These are phyloP conservation scores for Platanus orientalis DNA, from an alignment of 164 flowering plant species.

Conservation along the genomic window DNA sequence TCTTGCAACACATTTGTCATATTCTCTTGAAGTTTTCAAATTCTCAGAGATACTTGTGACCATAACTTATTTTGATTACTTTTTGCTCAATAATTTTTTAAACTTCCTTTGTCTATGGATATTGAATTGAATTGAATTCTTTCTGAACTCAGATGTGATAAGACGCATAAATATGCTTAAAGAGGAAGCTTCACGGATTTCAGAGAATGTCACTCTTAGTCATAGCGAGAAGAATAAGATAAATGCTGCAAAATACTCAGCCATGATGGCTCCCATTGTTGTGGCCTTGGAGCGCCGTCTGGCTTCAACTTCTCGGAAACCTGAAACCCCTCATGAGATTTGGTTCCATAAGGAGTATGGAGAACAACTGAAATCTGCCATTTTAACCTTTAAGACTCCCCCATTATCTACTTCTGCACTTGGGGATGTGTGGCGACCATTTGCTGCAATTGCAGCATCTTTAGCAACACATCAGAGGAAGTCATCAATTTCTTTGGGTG, in stretches of 20 bases:
- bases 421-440: constrained; percentile 93
- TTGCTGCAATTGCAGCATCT: constrained; percentile 76
- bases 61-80: constrained; percentile 2
- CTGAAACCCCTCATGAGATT: constrained; percentile 91
- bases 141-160: constrained; percentile 62
- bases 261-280: constrained; percentile 96
- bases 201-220: constrained; percentile 80
- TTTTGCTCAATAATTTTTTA: not conserved
- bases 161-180: constrained; percentile 85
- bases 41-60: not conserved
- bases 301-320: constrained; percentile 79
- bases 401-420: constrained; percentile 70
- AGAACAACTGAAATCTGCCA: constrained; percentile 72
- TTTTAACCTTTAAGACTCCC: constrained; percentile 67
- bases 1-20: not conserved
- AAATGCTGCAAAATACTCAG: constrained; percentile 92
- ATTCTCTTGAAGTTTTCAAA: not conserved
- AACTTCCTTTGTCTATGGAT: not conserved
- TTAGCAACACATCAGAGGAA: constrained; percentile 83
- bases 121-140: constrained; percentile 9
- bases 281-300: constrained; percentile 96
- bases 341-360: constrained; percentile 81
- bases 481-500: constrained; percentile 64
- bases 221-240: constrained; percentile 82
- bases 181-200: constrained; percentile 88